Percentiles rank a stretch among this genome's conserved stretches.
Evolutionary conservation across 257 asterid genomes (phyloP).

Genomic region (Solanum tarapatanum): DNA sequence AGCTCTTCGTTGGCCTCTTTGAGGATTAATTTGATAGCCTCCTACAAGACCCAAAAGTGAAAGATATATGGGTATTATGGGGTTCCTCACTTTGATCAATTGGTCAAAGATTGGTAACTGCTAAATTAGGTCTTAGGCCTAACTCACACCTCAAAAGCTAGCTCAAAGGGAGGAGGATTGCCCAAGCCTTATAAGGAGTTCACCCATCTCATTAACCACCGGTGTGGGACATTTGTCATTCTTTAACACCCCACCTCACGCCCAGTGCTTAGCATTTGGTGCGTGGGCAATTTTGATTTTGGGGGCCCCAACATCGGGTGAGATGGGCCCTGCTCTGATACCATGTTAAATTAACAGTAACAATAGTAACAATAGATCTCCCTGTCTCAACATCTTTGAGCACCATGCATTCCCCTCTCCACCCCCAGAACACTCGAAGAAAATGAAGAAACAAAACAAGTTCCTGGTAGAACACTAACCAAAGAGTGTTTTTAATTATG

Average conservation of each 20-base stretch:
- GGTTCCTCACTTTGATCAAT: neutral
- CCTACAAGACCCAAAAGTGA: neutral
- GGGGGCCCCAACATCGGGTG: too few species aligned
- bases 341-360: too few species aligned
- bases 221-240: too few species aligned
- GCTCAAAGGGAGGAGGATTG: too few species aligned
- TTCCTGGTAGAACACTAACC: neutral
- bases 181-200: too few species aligned
- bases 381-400: neutral
- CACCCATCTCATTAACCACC: too few species aligned
- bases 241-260: too few species aligned
- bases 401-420: neutral
- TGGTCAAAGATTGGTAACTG: neutral
- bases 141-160: too few species aligned
- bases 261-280: too few species aligned
- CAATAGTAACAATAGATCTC: neutral
- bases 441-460: neutral
- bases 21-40: neutral
- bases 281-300: too few species aligned
- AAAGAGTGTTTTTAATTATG: neutral
- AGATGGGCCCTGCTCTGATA: too few species aligned
- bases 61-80: neutral
- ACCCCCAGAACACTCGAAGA: neutral
- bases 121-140: too few species aligned
- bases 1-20: neutral